Conservation (phyloP, 2,329 filamentous ascomycete genomes). For the Trichoderma sp. region DNA sequence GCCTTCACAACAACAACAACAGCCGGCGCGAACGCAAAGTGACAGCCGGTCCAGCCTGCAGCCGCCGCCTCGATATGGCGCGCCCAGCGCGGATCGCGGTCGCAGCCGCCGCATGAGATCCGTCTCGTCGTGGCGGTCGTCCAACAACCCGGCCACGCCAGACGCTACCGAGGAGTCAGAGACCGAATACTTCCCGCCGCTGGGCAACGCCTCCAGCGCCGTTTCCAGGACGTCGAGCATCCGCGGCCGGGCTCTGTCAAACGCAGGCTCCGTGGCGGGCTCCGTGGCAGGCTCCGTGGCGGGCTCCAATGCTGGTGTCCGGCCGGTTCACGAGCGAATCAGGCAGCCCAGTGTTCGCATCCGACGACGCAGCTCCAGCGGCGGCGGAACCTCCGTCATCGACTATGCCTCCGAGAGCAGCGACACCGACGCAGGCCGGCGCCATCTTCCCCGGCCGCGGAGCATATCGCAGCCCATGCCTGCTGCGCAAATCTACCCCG, state of each 20-base stretch:
- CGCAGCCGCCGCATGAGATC: not conserved
- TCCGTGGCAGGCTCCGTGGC: slow-evolving; percentile 3
- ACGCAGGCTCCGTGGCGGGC: not conserved
- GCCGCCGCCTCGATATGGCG: not conserved
- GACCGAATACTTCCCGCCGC: slow-evolving; percentile 24
- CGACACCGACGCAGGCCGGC: not conserved
- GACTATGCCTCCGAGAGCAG: not conserved
- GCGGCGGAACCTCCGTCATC: not conserved
- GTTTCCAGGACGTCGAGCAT: slow-evolving; percentile 12
- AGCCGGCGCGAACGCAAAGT: not conserved
- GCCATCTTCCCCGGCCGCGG: slow-evolving; percentile 34
- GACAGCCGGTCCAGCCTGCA: not conserved
- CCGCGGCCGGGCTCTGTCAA: not conserved
- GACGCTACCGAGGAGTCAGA: slow-evolving; percentile 16
- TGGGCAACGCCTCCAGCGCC: not conserved
- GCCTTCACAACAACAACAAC: not conserved
- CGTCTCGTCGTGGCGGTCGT: slow-evolving; percentile 9
- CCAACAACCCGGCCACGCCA: slow-evolving; percentile 13
- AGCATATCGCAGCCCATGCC: slow-evolving; percentile 42
- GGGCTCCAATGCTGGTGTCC: not conserved
- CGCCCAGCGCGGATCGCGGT: not conserved
- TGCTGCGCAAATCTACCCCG: slow-evolving; percentile 24
- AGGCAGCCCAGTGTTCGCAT: slow-evolving; percentile 33
- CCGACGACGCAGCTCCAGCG: slow-evolving; percentile 27
- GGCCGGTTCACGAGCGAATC: slow-evolving; percentile 16